A percentile compares a stretch with the other conserved stretches of the same genome.
Evolutionary conservation across 352 stramenopile species (phyloP).

Genomic region (Phytophthora pseudosyringae): DNA sequence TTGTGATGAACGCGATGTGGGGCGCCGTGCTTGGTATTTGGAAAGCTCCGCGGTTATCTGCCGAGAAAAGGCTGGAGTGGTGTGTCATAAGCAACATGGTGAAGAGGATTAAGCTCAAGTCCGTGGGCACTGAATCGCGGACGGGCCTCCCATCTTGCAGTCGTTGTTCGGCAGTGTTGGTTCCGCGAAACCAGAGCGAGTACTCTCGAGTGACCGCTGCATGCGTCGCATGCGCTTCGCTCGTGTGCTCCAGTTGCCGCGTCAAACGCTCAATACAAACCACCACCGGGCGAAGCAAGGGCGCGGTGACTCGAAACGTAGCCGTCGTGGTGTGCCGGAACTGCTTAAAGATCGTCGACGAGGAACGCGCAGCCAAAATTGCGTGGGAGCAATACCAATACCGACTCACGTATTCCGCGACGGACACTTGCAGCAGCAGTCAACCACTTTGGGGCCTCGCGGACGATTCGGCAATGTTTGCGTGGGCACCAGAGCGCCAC

Average conservation of each 20-base stretch:
- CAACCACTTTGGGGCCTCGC: slow-evolving; percentile 15
- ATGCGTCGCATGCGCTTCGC: slow-evolving; percentile 9
- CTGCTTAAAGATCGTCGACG: slow-evolving; percentile 4
- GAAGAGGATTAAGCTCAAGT: slow-evolving; percentile 7
- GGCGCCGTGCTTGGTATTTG: slow-evolving; percentile 18
- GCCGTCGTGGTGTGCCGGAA: slow-evolving; percentile 12
- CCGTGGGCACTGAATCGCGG: not conserved
- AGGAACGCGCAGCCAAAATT: slow-evolving; percentile 12
- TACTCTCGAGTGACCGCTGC: not conserved
- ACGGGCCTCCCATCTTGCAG: slow-evolving; percentile 2
- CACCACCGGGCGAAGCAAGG: slow-evolving; percentile 12
- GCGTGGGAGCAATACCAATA: slow-evolving; percentile 25
- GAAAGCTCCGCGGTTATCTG: slow-evolving; percentile 15
- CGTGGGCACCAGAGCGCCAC: slow-evolving; percentile 13
- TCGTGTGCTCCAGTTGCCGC: slow-evolving; percentile 19
- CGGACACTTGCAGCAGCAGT: slow-evolving; percentile 17
- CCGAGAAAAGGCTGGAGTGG: slow-evolving; percentile 36
- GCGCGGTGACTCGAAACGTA: slow-evolving; percentile 9
- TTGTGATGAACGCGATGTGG: slow-evolving; percentile 28
- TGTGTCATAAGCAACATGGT: slow-evolving; percentile 22
- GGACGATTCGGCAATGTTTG: slow-evolving; percentile 21
- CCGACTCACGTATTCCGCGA: slow-evolving; percentile 11
- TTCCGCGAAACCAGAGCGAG: not conserved
- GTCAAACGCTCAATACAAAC: slow-evolving; percentile 22
- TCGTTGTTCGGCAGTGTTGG: slow-evolving; percentile 9